Evolutionary conservation across 1,284 basidiomycete genomes (phyloP), one percentile per base, ranked within the genome.

Genomic region (Apiotrichum gracile): DNA sequence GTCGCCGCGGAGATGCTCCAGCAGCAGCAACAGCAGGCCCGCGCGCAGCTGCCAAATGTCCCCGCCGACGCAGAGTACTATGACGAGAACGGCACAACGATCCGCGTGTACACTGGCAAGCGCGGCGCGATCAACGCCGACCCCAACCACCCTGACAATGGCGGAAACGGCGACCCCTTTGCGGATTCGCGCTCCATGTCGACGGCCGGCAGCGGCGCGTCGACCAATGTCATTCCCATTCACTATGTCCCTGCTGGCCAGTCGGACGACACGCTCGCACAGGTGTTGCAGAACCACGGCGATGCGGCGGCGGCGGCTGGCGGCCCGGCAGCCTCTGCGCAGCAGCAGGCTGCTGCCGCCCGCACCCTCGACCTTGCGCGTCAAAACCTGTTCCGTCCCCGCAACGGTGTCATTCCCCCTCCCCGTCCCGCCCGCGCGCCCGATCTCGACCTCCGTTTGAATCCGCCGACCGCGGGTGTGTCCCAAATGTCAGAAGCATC

Each of bases 191-290:
- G 67, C 26, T 68, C 65, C 37, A 60, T 75, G 22, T 66, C 65
- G 0, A 74, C 71, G 1, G 62, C 55, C 5, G 64, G 62, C 19
- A 60, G 58, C 12, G 65, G 63, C 12, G 61, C 65, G 33, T 63
- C 64, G 14, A 71, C 72, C 27, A 72, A 75, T 47, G 71, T 76
- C 41, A 73, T 76, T 24, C 75, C 74, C 2, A 77, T 75, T 42
- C 73, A 74, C 40, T 77, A 63, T 45, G 69, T 74, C n/a, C 72
- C 73, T 13, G 62, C 65, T 14, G 56, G 58, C 25, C 52, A 53
- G 40, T 61, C 61, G 24, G 57, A 64, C 39, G 65, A 67, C 35
- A 39, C 48, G 25, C 35, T 52, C 12, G 49, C 55, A 5, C 19
- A 48, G 37, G 50, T 51, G 5, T 29, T 51, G 14, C 46, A 46